Evolutionary conservation across 2,329 filamentous ascomycete species (phyloP), one percentile per base, ranked within the genome.

Genomic region (Penicillium expansum): DNA sequence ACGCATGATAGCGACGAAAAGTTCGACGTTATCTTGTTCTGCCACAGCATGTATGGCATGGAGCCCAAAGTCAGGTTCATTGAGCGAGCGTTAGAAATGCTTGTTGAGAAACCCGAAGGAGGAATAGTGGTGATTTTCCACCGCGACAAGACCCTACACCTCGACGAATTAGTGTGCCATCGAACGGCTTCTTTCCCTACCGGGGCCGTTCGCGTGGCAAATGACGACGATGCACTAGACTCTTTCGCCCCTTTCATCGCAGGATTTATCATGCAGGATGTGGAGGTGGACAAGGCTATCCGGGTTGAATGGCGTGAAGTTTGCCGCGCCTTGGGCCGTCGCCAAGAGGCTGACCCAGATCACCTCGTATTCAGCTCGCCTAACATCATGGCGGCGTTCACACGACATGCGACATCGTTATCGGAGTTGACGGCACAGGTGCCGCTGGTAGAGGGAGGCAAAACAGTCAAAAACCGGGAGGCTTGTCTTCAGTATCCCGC

Each of bases 21-120:
- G 57, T 87, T 79, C 63, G 79, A 87, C 60, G 13, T 86, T 39
- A 67, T 87, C 18, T 64, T 88, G 5, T 85, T 87, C 69, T 87
- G 83, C 61, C 84, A 87, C 67, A 86, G 85, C 71, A 80, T 87
- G 79, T 86, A 87, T 61, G 83, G 82, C 57, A 82, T 87, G 79
- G 75, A 74, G 0, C 75, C 76, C 2, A 81, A 83, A 61, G 63
- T 59, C n/a, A 66, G 14, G 1, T 77, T 76, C 57, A 78, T 87
- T 59, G 66, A 79, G 65, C 62, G 58, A 18, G 77, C 81, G 2
- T 65, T 87, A 8, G 62, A 68, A 18, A 74, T 83, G 76, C 80
- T 87, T 32, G 68, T 61, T 58, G 45, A 62, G 5, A 41, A 13
- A 18, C 60, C 60, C n/a, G 61, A 75, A 53, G 60, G 70, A 55